Base-by-base conservation (phyloP, 495 filamentous ascomycete species). In the Xylaria telfairii region DNA sequence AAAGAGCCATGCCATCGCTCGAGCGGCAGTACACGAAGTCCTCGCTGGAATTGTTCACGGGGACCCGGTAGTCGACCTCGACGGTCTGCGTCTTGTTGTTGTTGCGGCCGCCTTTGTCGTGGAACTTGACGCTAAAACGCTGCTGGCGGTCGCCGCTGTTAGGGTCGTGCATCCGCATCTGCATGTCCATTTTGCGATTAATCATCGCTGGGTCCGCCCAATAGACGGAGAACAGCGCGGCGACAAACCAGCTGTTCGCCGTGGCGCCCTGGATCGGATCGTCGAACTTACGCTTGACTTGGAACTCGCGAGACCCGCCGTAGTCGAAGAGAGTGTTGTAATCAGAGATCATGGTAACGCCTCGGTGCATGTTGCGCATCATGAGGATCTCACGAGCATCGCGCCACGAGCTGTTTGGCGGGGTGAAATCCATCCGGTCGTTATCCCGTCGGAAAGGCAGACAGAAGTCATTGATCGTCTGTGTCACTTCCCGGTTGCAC, bases 61-160 rank as follows among this genome's bases (percentile, higher is more conserved):
- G 78, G 30, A 82, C 68, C 47, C 71, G 62, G 74, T 79, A 79
- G 77, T 80, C 75, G 37, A 81, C 80, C 41, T 79, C 75, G 51
- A 82, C 73, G 3, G 68, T 80, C 34, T 74, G 44, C 4, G 80
- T 81, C 13, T 72, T 69, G 24, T 77, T 79, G 74, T 82, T 79
- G 67, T 76, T 77, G 68, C 77, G 74, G 28, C 81, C 81, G 65
- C 81, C 81, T 69, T 81, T 81, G 74, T 76, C 74, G 79, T 81
- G 72, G 71, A 82, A 74, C 56, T 75, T 76, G 66, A 81, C 63
- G 5, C 30, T 30, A 30, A 80, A 73, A 10, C 68, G 69, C n/a
- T 69, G 67, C 10, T 24, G 47, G 42, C 57, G 51, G 28, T 69
- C 5, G 51, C 49, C n/a, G 49, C 44, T 15, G 26, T 67, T 39